These are phyloP conservation scores for Reticulascus tulasneorum DNA, from an alignment of 2,329 filamentous ascomycete genomes.

Conservation along the genomic window DNA sequence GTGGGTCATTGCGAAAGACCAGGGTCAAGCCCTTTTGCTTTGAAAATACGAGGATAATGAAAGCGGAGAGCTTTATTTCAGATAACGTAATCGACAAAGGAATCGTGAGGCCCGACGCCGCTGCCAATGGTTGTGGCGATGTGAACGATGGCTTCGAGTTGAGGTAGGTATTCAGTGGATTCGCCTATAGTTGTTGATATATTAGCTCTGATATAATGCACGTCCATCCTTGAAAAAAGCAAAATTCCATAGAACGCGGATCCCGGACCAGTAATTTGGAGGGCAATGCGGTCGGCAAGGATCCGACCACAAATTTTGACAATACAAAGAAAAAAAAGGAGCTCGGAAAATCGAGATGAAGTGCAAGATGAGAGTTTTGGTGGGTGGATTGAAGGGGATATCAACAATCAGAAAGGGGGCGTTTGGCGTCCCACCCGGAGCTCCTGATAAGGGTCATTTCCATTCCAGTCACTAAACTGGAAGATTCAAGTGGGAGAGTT, in stretches of 20 bases:
- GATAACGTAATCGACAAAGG: conserved; percentile 96
- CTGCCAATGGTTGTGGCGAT: conserved; percentile 86
- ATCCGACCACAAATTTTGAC: conserved; percentile 8
- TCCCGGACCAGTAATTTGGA: conserved; percentile 30
- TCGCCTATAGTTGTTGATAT: conserved; percentile 62
- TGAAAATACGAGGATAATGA: conserved; percentile 96
- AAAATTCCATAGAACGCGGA: conserved; percentile 21
- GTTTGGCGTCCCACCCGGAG: no score
- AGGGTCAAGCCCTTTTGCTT: conserved; percentile 95
- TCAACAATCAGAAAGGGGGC: no score
- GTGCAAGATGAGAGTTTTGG: neutral
- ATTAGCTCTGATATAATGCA: conserved; percentile 42
- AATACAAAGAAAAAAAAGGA: conserved; percentile 9
- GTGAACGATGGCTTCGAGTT: conserved; percentile 89
- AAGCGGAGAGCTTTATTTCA: conserved; percentile 91
- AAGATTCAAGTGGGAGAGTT: no score
- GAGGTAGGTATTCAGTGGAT: conserved; percentile 93
- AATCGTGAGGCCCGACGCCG: conserved; percentile 88
- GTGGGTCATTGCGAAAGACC: conserved; percentile 95
- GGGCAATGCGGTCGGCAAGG: conserved; percentile 25
- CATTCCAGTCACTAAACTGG: no score
- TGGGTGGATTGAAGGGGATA: neutral
- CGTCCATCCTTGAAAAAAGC: conserved; percentile 20
- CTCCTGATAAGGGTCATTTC: no score
- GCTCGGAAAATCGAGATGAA: neutral